Base-by-base conservation (phyloP, 75 land plant species). In the Pinus albicaulis region DNA sequence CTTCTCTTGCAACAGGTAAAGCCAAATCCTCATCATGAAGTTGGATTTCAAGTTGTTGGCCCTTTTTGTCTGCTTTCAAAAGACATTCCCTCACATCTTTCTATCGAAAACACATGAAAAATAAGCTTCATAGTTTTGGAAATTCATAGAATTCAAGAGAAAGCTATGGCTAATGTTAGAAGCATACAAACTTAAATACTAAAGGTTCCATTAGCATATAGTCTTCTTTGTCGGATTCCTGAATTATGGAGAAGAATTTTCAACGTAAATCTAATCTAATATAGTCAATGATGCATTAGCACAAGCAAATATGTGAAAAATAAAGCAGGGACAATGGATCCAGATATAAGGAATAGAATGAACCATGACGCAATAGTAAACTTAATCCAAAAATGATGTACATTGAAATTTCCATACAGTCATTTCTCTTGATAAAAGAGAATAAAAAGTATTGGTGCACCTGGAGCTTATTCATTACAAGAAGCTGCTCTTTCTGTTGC, bases 211-310 rank as follows among this genome's bases (percentile, higher is more conserved):
- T 92, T 8, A 89, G 81, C 12, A 65, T 61, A 52, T 88, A 89
- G 41, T 89, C 79, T 63, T 95, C 92, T 80, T 84, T 96, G 74
- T 89, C 95, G 55, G 86, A 77, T 60, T 95, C 98, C 98, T 97
- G 88, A 52, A 36, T 12, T 59, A 13, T 57, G 8, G 58, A 76
- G 12, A 74, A 20, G 24, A 48, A 36, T 19, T 26, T 15, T 23
- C 56, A 58, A n/a, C 3, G 8, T 16, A 60, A 66, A 41, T 26
- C 38, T 14, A 74, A 71, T 52, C 44, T 61, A 22, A 59, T 13
- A 73, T 16, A 73, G 60, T 19, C 63, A 61, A n/a, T 14, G 8
- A 16, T 16, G 7, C 23, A 19, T 73, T 24, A 19, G 20, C 56
- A 7, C 16, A 24, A 23, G 28, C 20, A 73, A 44, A 55, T 17